Base-by-base conservation (phyloP, 192 early-diverging fungal species). In the Coemansia sp. region DNA sequence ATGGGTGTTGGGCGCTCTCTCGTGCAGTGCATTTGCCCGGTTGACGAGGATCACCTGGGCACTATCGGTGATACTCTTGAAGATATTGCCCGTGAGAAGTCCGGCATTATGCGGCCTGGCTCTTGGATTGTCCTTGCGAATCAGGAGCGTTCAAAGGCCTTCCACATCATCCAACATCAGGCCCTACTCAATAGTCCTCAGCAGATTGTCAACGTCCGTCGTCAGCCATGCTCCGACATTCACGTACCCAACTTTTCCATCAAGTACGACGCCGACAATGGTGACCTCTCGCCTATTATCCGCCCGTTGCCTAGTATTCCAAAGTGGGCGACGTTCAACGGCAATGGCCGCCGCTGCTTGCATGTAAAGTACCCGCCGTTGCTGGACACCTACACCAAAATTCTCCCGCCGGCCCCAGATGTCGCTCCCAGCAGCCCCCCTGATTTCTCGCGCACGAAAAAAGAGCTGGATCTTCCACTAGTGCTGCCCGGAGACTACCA, bases 21-120 rank as follows among this genome's bases (percentile, higher is more conserved):
- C 27, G 82, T 84, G 67, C 82, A 84, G 68, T 84, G 82, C 66
- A 86, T 96, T 20, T 88, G 91, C 13, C 67, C 89, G 2, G 88
- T 96, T 43, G 92, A 89, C 11, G 54, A 90, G 65, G 95, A 96
- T 68, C 95, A 96, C 65, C 70, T 89, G 18, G 89, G 88, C 24
- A 75, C 93, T 31, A 84, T 96, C 1, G 95, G 95, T 15, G 65
- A 74, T 67, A 91, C 80, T 8, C 70, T 94, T 11, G 79, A 84
- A 61, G 84, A 87, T 59, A 95, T 96, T 49, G 91, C 95, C 0
- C 33, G 34, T 3, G 90, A 93, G 33, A 96, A 96, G 82, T 87
- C 88, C 9, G 95, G 95, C 1, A 96, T 96, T 63, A 86, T 96
- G 67, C 73, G 81, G 3, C 73, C 81, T 2, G 81, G 76, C 3